These are phyloP conservation scores for Aspergillus campestris DNA, from an alignment of 495 filamentous ascomycete species.

Conservation along the genomic window DNA sequence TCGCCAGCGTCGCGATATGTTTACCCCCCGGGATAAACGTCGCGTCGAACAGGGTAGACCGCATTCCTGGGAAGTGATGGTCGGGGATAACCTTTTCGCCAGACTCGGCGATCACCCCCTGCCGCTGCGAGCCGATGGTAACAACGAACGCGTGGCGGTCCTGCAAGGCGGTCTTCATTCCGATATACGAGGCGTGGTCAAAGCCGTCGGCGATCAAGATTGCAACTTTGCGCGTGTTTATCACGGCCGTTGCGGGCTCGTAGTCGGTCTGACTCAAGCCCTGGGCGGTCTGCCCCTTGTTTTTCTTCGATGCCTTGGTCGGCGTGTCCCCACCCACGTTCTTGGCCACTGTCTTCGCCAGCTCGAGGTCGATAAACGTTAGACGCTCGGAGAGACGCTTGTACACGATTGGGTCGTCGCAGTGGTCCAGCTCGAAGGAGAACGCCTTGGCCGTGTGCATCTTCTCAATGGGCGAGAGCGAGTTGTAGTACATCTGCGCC, in stretches of 20 bases:
- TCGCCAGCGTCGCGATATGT: slow-evolving; percentile 51
- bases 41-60: slow-evolving; percentile 81
- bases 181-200: slow-evolving; percentile 50
- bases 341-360: slow-evolving; percentile 58
- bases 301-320: slow-evolving; percentile 35
- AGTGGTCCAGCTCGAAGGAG: slow-evolving; percentile 81
- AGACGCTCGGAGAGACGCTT: slow-evolving; percentile 57
- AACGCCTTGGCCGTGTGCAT: slow-evolving; percentile 61
- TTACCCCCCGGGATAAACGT: slow-evolving; percentile 71
- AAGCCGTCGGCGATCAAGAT: slow-evolving; percentile 72
- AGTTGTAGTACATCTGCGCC: slow-evolving; percentile 70
- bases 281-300: slow-evolving; percentile 55
- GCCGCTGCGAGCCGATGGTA: slow-evolving; percentile 55
- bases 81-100: slow-evolving; percentile 55
- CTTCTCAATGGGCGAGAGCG: slow-evolving; percentile 61
- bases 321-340: slow-evolving; percentile 54
- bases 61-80: slow-evolving; percentile 74
- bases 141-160: slow-evolving; percentile 54
- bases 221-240: slow-evolving; percentile 59
- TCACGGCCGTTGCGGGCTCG: slow-evolving; percentile 47
- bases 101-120: slow-evolving; percentile 1
- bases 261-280: slow-evolving; percentile 57
- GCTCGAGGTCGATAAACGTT: slow-evolving; percentile 55
- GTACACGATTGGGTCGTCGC: slow-evolving; percentile 78
- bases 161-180: slow-evolving; percentile 49